Evolutionary conservation across 345 rosid species (phyloP), one percentile per base, ranked within the genome.

Genomic region (Hibiscus mutabilis): DNA sequence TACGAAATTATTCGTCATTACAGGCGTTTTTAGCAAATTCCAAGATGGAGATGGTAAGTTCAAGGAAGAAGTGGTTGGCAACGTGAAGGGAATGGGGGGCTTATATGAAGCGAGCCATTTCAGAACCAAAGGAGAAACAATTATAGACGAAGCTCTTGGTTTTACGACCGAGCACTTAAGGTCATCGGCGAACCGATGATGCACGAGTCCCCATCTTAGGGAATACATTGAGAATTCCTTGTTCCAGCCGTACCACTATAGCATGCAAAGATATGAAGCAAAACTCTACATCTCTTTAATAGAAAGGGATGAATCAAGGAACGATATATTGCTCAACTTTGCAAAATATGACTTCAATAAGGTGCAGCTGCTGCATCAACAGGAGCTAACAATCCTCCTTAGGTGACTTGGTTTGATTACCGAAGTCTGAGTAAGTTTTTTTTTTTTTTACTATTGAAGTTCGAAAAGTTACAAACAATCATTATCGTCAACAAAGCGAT

Each of bases 21-120:
- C 47, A 68, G 68, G 18, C 12, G 29, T 47, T 10, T 68, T 68
- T 22, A 33, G 51, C 49, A 58, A 58, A 40, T 70, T 75, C 46
- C 55, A 68, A n/a, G 77, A 49, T 19, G 6, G 5, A 19, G 24
- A 60, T 31, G 73, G 69, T 2, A 68, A 68, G 4, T 75, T 75
- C 24, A 61, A 62, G 56, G 61, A 69, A 62, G 7, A 4, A 15
- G 35, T 75, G 4, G 29, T 24, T 1, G 25, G 3, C 9, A 24
- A 75, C 49, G 29, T 60, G 0, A 60, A 51, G 59, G 73, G 78
- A 0, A 68, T 75, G 73, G 12, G 68, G 22, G 69, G 78, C 47
- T 55, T 70, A 46, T 27, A 70, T 19, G 78, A 75, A 55, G 78
- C 74, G 0, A 24, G 58, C 18, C 66, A 75, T 40, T 62, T 70